phyloP scores from a whole-genome alignment of 73 alveolate species.

The Effrenium voratum region DNA sequence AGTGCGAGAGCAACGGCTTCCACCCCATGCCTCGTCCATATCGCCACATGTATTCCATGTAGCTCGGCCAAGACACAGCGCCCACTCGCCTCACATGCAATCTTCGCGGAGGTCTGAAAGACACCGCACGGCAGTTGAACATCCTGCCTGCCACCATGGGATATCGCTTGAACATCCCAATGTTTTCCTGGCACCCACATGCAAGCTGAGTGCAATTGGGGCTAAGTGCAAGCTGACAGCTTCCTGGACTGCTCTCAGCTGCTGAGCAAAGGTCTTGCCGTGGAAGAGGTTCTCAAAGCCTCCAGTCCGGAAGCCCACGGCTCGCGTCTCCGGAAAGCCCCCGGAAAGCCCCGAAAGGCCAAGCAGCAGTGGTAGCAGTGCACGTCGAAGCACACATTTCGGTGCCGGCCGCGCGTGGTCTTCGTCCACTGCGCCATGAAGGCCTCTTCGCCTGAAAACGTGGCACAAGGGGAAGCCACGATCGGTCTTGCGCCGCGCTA shows the following conservation, averaged over 20 bases:
- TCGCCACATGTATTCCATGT: conserved; percentile 89
- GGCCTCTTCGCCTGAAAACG: conserved; percentile 71
- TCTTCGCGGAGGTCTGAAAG: not conserved
- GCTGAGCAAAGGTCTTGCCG: conserved; percentile 80
- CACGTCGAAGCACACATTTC: conserved; percentile 77
- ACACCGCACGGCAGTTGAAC: not conserved
- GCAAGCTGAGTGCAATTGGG: not conserved
- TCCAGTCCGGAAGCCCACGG: not conserved
- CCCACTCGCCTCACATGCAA: conserved; percentile 57
- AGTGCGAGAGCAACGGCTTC: too few species aligned
- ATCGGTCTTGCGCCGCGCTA: too few species aligned
- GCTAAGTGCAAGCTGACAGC: not conserved
- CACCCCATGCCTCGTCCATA: conserved; percentile 65
- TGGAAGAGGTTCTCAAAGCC: conserved; percentile 87
- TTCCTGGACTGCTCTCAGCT: conserved; percentile 81
- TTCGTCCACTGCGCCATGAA: conserved; percentile 76
- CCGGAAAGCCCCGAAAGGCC: not conserved
- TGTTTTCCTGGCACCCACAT: conserved; percentile 36
- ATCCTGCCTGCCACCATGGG: conserved; percentile 90
- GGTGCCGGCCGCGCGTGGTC: conserved; percentile 70
- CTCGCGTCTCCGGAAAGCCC: too few species aligned
- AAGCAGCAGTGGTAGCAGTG: conserved; percentile 79
- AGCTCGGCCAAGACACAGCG: conserved; percentile 70
- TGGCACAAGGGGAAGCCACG: not conserved
- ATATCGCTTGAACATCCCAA: conserved; percentile 46